A percentile compares a stretch with the other conserved stretches of the same genome.
These are phyloP conservation scores for Diaporthe australafricana DNA, from an alignment of 2,329 filamentous ascomycete species.

Conservation along the genomic window DNA sequence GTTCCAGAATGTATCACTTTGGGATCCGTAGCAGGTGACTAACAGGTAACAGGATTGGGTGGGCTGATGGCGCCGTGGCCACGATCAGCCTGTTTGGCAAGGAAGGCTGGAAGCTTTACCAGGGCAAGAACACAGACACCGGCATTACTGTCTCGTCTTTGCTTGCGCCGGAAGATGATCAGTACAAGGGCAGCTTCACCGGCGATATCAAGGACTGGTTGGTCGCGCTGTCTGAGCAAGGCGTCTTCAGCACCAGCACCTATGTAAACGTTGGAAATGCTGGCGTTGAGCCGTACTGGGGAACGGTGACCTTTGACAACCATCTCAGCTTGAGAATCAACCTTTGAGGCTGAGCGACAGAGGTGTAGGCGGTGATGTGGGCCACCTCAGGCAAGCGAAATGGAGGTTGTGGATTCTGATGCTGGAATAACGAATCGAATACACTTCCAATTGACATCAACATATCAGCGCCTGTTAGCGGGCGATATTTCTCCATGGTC, in stretches of 20 bases:
- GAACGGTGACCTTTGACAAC: constrained; percentile 41
- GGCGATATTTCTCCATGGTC: no score
- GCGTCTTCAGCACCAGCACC: constrained; percentile 49
- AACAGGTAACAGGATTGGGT: no score
- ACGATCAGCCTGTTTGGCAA: constrained; percentile 52
- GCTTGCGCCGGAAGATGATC: constrained; percentile 47
- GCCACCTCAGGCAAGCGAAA: background rate
- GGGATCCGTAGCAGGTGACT: no score
- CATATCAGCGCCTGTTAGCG: no score
- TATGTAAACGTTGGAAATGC: constrained; percentile 58
- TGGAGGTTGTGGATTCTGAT: no score
- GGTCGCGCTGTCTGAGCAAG: constrained; percentile 49
- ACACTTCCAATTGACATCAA: no score
- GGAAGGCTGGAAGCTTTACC: constrained; percentile 54
- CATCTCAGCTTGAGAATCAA: constrained; percentile 40
- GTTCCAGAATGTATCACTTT: no score
- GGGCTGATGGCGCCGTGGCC: constrained; percentile 47
- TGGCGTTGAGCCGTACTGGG: constrained; percentile 45
- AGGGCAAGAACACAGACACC: constrained; percentile 54
- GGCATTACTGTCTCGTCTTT: constrained; percentile 55
- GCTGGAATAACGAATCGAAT: no score
- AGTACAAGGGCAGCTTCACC: constrained; percentile 51
- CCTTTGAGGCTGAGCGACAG: constrained; percentile 23
- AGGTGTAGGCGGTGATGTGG: no score
- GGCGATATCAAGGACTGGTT: constrained; percentile 57